Evolutionary conservation across 1,284 basidiomycete genomes (phyloP), one percentile per base, ranked within the genome.

Genomic region (Papiliotrema nemorosa): DNA sequence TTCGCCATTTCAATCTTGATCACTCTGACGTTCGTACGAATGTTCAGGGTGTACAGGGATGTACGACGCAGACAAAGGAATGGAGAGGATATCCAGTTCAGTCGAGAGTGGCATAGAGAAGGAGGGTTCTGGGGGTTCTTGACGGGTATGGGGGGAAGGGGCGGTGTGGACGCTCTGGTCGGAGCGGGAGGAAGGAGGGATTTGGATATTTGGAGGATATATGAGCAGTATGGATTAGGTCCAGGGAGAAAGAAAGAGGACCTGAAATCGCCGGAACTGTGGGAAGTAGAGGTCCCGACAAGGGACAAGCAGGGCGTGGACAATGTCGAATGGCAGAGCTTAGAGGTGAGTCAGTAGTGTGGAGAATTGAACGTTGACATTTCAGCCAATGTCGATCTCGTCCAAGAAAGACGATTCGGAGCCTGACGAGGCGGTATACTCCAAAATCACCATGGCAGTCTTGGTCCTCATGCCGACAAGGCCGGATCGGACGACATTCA

Each of bases 91-190:
- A 22, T 48, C 20, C 53, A 50, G 3, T 60, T 62, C 44, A n/a
- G 47, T 12, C 14, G 44, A 16, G 40, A 53, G 36, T 62, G 62
- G 62, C 14, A 35, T 12, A 38, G 44, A 7, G 52, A 51, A 20
- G 62, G 58, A 12, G 60, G 57, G 3, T 50, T 56, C 45, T 57
- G 53, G 52, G 56, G 55, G 3, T 49, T 55, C 24, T n/a, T 60
- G 16, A 31, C 38, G 1, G 29, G 35, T 20, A n/a, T 31, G 18
- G 37, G 34, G 6, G 44, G 44, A 29, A n/a, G 14, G 7, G 39
- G 26, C 6, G 34, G 12, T 6, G 39, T 37, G 16, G 26, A 16
- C 18, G 13, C 42, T 21, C 21, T 20, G 6, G 36, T 53, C 18
- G 54, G 54, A 2, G 54, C 51, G 2, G 51, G 54, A 5, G 47